phyloP scores from a whole-genome alignment of 495 filamentous ascomycete genomes.

The Articulospora tetracladia region DNA sequence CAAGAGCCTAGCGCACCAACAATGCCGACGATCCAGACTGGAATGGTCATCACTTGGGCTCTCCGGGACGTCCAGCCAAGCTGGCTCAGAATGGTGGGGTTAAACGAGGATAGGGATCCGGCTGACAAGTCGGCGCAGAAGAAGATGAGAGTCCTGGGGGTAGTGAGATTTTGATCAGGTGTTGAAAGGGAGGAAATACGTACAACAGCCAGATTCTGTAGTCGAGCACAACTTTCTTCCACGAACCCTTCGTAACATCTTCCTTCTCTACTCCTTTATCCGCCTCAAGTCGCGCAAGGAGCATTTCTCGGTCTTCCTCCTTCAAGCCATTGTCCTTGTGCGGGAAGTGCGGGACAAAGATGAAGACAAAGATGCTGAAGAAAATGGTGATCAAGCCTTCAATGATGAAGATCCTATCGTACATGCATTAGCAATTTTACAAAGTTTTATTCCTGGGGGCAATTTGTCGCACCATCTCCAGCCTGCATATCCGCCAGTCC shows the following conservation, averaged over 20 bases:
- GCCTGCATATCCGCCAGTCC: conserved; percentile 62
- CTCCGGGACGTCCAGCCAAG: conserved; percentile 47
- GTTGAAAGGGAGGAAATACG: background rate
- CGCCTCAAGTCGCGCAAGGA: conserved; percentile 66
- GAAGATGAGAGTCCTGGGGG: conserved; percentile 7
- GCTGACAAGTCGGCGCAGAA: conserved; percentile 48
- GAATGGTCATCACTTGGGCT: conserved; percentile 54
- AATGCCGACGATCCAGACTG: conserved; percentile 46
- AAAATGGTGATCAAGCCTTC: conserved; percentile 74
- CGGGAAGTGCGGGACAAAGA: conserved; percentile 74
- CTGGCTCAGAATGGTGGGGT: conserved; percentile 50
- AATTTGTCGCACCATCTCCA: conserved; percentile 67
- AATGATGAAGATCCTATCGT: conserved; percentile 48
- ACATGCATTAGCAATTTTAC: background rate
- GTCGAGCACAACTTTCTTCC: conserved; percentile 43
- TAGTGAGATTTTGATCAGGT: background rate
- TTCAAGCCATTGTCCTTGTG: conserved; percentile 62
- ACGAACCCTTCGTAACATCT: background rate
- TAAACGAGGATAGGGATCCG: conserved; percentile 42
- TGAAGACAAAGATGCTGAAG: conserved; percentile 69
- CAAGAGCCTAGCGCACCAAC: conserved; percentile 38
- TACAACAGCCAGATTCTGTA: conserved; percentile 51
- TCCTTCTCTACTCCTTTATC: conserved; percentile 59
- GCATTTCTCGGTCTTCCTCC: conserved; percentile 69
- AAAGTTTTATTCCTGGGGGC: background rate